Conservation (phyloP, 2,329 filamentous ascomycete genomes). For the Penicillium griseofulvum region DNA sequence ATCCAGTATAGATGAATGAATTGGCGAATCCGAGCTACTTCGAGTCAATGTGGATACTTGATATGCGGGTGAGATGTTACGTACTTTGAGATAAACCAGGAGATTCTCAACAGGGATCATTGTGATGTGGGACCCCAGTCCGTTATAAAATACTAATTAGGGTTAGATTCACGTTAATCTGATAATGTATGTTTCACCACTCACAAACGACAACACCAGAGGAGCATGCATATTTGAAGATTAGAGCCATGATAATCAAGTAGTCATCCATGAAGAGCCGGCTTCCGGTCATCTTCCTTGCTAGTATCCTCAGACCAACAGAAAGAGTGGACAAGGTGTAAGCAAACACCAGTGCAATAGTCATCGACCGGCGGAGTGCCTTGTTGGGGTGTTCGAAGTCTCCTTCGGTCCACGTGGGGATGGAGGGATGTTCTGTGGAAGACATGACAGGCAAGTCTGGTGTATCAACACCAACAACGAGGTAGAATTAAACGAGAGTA, state of each 20-base stretch:
- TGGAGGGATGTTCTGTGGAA: conserved; percentile 10
- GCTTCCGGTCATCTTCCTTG: conserved; percentile 25
- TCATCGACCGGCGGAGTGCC: conserved; percentile 21
- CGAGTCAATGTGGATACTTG: not conserved
- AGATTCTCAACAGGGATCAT: conserved; percentile 27
- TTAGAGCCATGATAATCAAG: conserved; percentile 29
- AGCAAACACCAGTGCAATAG: conserved; percentile 26
- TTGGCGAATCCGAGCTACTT: conserved; percentile 29
- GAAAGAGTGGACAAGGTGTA: conserved; percentile 27
- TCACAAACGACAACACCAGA: conserved; percentile 25
- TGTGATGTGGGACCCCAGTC: conserved; percentile 29
- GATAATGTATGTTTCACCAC: conserved; percentile 4
- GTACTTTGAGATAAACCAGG: conserved; percentile 25
- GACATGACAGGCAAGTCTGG: conserved; percentile 17
- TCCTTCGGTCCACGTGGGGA: conserved; percentile 17
- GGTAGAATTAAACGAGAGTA: conserved; percentile 7
- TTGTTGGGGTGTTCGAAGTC: conserved; percentile 30
- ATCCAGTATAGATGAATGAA: conserved; percentile 27
- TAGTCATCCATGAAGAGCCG: conserved; percentile 31
- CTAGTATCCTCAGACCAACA: conserved; percentile 26
- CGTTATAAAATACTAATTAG: conserved; percentile 26
- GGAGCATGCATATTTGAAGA: conserved; percentile 33
- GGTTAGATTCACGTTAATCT: not conserved
- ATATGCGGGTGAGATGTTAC: not conserved
- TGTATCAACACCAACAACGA: not conserved